Conservation (phyloP, 768 basidiomycete genomes). For the Agaricus sinodeliciosus region DNA sequence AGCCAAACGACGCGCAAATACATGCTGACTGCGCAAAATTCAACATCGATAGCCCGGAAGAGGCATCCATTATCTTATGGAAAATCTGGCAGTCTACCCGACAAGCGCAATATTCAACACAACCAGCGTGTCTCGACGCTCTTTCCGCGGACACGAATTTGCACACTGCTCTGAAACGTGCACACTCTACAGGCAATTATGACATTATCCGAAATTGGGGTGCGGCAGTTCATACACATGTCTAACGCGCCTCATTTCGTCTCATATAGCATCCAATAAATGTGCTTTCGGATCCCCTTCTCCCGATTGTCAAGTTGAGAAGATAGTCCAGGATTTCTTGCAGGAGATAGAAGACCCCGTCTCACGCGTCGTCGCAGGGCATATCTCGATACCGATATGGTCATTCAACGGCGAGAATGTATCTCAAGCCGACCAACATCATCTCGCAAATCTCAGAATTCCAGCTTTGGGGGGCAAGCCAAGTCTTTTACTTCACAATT, state of each 20-base stretch:
- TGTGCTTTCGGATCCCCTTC: neutral
- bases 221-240: slow-evolving; percentile 11
- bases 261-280: neutral
- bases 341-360: slow-evolving; percentile 25
- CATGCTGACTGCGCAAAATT: slow-evolving; percentile 24
- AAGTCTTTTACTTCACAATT: slow-evolving; percentile 33
- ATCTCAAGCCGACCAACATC: slow-evolving; percentile 16
- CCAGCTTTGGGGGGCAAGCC: slow-evolving; percentile 32
- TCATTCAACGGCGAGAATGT: slow-evolving; percentile 15
- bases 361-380: slow-evolving; percentile 25
- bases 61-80: slow-evolving; percentile 35
- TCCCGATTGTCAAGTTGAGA: slow-evolving; percentile 13
- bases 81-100: slow-evolving; percentile 27
- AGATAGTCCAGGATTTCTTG: slow-evolving; percentile 18
- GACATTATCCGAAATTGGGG: slow-evolving; percentile 28
- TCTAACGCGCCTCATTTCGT: slow-evolving; percentile 3
- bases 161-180: slow-evolving; percentile 26
- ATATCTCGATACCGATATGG: slow-evolving; percentile 28
- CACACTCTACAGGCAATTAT: slow-evolving; percentile 23
- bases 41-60: slow-evolving; percentile 30
- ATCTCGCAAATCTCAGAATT: slow-evolving; percentile 26
- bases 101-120: slow-evolving; percentile 20
- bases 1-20: slow-evolving; percentile 22
- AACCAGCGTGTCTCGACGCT: slow-evolving; percentile 27
- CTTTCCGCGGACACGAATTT: slow-evolving; percentile 24